Evolutionary conservation across 495 filamentous ascomycete species (phyloP), one percentile per base, ranked within the genome.

Genomic region (Trichoderma orchidacearum): DNA sequence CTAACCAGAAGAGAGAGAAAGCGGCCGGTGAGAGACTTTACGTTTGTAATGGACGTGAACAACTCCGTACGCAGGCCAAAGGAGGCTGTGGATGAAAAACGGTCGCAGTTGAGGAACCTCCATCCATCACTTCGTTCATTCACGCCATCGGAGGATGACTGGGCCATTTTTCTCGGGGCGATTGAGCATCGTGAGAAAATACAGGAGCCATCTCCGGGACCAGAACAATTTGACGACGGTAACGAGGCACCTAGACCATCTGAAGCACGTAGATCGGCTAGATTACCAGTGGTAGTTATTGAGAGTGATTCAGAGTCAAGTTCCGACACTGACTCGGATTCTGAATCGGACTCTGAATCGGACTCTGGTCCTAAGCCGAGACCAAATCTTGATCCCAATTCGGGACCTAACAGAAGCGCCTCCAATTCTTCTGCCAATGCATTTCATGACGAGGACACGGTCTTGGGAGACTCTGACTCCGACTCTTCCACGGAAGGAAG

Each of bases 41-140:
- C 66, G 0, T 75, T 72, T 15, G 7, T 57, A 1, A 60, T 67
- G 21, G 72, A 75, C n/a, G 15, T 72, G 4, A 63, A 54, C 8
- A 67, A 58, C n/a, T 50, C 53, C 1, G 64, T 61, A 0, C 36
- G 41, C 12, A 36, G 30, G 11, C 57, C 57, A 3, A 68, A 68
- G 62, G 41, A 48, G 5, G 41, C 21, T 0, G 7, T 3, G 8
- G 21, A 28, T 48, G 21, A 23, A 1, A 0, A 3, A 3, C 6
- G 21, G 27, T 48, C 41, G 21, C 41, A 48, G 21, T 5, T 48
- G 21, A 48, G 9, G 21, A 48, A 48, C 27, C 6, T 48, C 6
- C 15, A 11, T 27, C 41, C 41, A 13, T 7, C 27, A 27, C 9
- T 48, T 11, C 9, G 6, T 9, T 48, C 41, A 23, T 48, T 48